Evolutionary conservation across 2,329 filamentous ascomycete species (phyloP).

Genomic region (Botrytis galanthina): DNA sequence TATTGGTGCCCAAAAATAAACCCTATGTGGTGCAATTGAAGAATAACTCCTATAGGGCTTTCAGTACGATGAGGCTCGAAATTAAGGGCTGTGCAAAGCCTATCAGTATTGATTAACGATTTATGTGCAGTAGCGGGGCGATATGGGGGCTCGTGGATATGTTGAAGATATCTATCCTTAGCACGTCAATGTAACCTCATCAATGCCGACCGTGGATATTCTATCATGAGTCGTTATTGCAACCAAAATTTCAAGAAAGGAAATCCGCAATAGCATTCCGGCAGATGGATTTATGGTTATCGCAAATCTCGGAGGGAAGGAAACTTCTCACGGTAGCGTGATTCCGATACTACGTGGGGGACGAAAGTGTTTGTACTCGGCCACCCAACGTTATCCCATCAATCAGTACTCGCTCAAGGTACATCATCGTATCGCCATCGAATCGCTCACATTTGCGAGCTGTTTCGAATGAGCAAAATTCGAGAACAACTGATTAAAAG

Average conservation of each 20-base stretch:
- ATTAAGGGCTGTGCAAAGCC: slow-evolving; percentile 3
- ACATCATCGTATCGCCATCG: background rate
- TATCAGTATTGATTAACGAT: background rate
- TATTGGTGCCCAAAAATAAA: background rate
- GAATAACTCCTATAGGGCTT: slow-evolving; percentile 11
- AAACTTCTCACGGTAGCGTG: background rate
- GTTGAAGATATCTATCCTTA: background rate
- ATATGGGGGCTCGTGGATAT: background rate
- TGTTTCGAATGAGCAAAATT: background rate
- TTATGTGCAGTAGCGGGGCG: background rate
- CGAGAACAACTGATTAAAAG: background rate
- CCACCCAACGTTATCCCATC: background rate
- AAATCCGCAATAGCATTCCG: no score
- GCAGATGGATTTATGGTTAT: background rate
- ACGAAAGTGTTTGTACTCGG: background rate
- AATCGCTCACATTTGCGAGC: background rate
- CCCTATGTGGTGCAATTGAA: background rate
- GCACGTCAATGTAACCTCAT: background rate
- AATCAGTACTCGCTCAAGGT: background rate
- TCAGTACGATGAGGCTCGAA: background rate
- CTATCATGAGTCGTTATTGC: background rate
- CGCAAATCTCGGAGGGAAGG: background rate
- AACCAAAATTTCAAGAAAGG: background rate
- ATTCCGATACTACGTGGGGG: slow-evolving; percentile 2
- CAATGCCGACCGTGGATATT: background rate